A percentile compares a stretch with the other conserved stretches of the same genome.
Evolutionary conservation across 108 stramenopile genomes (phyloP).

Genomic region (Thalassiosira profunda): DNA sequence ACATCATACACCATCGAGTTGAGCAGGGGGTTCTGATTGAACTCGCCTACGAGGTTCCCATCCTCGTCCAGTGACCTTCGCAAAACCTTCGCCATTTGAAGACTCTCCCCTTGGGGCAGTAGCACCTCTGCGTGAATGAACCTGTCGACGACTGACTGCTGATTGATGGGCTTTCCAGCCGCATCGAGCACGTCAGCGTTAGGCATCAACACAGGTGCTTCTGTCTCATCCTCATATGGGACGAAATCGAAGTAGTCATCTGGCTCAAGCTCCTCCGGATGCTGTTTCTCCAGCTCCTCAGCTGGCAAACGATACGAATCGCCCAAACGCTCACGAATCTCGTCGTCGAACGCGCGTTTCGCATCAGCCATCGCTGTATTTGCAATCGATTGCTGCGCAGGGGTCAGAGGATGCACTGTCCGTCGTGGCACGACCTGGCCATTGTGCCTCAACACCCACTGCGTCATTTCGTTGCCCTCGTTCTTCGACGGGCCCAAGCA

Average conservation of each 20-base stretch:
- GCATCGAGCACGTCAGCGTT: slow-evolving; percentile 33
- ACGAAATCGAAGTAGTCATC: slow-evolving; percentile 11
- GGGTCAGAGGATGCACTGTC: slow-evolving; percentile 21
- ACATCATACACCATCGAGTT: slow-evolving; percentile 46
- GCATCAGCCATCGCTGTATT: slow-evolving; percentile 3
- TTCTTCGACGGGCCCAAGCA: slow-evolving; percentile 47
- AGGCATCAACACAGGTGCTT: slow-evolving; percentile 4
- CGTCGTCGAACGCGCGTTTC: not conserved
- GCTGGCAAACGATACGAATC: not conserved
- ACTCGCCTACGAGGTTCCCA: slow-evolving; percentile 33
- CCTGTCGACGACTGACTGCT: slow-evolving; percentile 27
- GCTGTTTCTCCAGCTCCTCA: not conserved
- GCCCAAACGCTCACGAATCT: slow-evolving; percentile 14
- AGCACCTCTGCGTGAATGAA: slow-evolving; percentile 51
- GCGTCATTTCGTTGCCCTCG: slow-evolving; percentile 47
- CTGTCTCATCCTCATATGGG: slow-evolving; percentile 21
- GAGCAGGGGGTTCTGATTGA: slow-evolving; percentile 37
- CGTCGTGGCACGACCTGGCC: slow-evolving; percentile 33
- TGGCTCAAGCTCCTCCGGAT: not conserved
- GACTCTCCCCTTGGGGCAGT: slow-evolving; percentile 25
- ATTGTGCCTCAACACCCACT: slow-evolving; percentile 39
- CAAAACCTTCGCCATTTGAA: slow-evolving; percentile 20
- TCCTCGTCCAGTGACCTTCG: slow-evolving; percentile 17
- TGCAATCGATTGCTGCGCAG: not conserved
- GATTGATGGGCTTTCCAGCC: slow-evolving; percentile 7